These are phyloP conservation scores for Xylogone sp. DNA, from an alignment of 2,329 filamentous ascomycete species.

Conservation along the genomic window DNA sequence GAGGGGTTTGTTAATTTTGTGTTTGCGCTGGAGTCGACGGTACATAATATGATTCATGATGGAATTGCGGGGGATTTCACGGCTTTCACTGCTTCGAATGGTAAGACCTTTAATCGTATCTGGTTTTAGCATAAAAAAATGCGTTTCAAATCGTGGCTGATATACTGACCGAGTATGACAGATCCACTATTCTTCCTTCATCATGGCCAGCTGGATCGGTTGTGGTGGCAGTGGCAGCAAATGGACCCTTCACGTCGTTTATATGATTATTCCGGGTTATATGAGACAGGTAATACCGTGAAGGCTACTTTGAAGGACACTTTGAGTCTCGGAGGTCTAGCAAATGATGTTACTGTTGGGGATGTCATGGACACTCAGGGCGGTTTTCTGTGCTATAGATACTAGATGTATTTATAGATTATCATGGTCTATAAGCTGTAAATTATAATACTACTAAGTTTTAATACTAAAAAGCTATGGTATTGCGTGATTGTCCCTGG, in stretches of 20 bases:
- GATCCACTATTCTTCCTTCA: conserved; percentile 31
- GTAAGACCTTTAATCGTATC: conserved; percentile 4
- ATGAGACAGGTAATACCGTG: conserved; percentile 3
- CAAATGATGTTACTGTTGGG: conserved; percentile 11
- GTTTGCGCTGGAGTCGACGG: conserved; percentile 20
- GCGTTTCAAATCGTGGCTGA: no score
- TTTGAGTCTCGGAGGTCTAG: conserved; percentile 17
- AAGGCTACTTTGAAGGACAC: conserved; percentile 12
- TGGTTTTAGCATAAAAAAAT: no score
- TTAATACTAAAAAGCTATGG: no score
- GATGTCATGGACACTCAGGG: conserved; percentile 21
- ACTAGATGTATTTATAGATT: no score
- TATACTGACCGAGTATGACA: conserved; percentile 23
- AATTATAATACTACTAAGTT: no score
- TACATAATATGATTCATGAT: conserved; percentile 25
- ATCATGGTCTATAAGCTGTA: neutral
- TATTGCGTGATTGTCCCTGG: no score
- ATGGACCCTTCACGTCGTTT: conserved; percentile 4
- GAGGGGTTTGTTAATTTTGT: conserved; percentile 14
- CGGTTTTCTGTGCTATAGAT: conserved; percentile 22
- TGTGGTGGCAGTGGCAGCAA: conserved; percentile 31
- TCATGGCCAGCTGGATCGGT: conserved; percentile 21
- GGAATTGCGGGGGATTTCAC: conserved; percentile 25
- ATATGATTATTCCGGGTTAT: conserved; percentile 13
- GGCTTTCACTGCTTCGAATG: conserved; percentile 22